These are phyloP conservation scores for Adenanthera pavonina DNA, from an alignment of 306 rosid genomes.

Conservation along the genomic window DNA sequence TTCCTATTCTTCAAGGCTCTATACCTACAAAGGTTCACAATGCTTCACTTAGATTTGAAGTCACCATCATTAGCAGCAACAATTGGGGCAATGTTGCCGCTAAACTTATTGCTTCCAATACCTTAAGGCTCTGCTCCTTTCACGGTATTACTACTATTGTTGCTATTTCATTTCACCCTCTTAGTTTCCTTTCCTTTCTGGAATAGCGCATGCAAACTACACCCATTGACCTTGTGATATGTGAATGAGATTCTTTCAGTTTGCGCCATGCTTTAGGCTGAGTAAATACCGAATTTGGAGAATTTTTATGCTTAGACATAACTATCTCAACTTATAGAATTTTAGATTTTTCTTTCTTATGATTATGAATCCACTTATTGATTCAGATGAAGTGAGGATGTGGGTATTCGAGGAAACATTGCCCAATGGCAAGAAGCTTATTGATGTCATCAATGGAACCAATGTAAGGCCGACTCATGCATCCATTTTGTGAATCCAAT, in stretches of 20 bases:
- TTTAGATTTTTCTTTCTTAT: slow-evolving; percentile 40
- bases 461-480: slow-evolving; percentile 61
- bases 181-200: neutral
- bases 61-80: slow-evolving; percentile 88
- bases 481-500: slow-evolving; percentile 8
- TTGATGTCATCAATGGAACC: slow-evolving; percentile 81
- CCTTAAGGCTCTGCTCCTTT: slow-evolving; percentile 62
- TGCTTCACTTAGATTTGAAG: slow-evolving; percentile 58
- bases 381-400: slow-evolving; percentile 95
- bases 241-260: neutral
- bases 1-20: slow-evolving; percentile 62
- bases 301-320: slow-evolving; percentile 3
- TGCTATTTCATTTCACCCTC: neutral
- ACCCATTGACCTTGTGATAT: neutral
- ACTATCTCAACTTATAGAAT: neutral
- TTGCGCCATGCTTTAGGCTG: neutral
- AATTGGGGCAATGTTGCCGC: slow-evolving; percentile 97
- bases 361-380: slow-evolving; percentile 35
- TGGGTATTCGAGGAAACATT: slow-evolving; percentile 95
- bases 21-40: slow-evolving; percentile 36
- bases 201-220: neutral
- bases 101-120: slow-evolving; percentile 89
- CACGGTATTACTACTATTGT: slow-evolving; percentile 58
- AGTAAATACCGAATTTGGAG: neutral
- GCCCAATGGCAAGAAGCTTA: slow-evolving; percentile 84